Evolutionary conservation across 192 early-diverging fungal species (phyloP), one percentile per base, ranked within the genome.

Genomic region (Backusella liffmaniae): DNA sequence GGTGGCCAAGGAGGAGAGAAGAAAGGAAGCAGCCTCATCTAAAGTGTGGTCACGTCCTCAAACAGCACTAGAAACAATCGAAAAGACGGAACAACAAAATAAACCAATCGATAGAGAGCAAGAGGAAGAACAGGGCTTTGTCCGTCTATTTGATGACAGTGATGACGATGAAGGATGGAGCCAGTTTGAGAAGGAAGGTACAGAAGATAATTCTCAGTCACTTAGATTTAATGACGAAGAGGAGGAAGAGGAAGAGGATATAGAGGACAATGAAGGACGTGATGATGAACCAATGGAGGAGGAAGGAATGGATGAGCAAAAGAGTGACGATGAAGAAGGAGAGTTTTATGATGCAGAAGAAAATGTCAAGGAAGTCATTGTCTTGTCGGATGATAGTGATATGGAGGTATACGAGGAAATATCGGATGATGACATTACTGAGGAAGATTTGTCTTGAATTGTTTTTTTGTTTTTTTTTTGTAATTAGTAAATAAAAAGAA

Each of bases 211-310:
- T 66, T 49, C 67, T 18, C 71, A 77, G 23, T 72, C 75, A 18
- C 71, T 81, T 67, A 75, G 79, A 35, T 56, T 72, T 46, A 79
- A 75, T 10, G 80, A 83, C 37, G 79, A 81, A 4, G 81, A 77
- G 6, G 83, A 84, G 3, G 85, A 84, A 4, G 85, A 86, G 1
- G 79, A 81, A 1, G 79, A 80, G 0, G 69, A 51, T 5, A 74
- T 34, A 23, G 69, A 70, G 0, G 37, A 69, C 4, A 21, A 26
- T 16, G 37, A 36, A 13, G 67, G 7, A n/a, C n/a, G 46, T 18
- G 76, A 72, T 0, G 67, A 67, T 29, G 66, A 37, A 29, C 51
- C 41, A 13, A 39, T 75, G 13, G 77, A 71, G 16, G 70, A 70
- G 15, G 75, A 37, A 16, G 84, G 78, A 23, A 26, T 21, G 23